A percentile compares a stretch with the other conserved stretches of the same genome.
phyloP scores from a whole-genome alignment of 768 basidiomycete species.

The Leccinum variicolor region DNA sequence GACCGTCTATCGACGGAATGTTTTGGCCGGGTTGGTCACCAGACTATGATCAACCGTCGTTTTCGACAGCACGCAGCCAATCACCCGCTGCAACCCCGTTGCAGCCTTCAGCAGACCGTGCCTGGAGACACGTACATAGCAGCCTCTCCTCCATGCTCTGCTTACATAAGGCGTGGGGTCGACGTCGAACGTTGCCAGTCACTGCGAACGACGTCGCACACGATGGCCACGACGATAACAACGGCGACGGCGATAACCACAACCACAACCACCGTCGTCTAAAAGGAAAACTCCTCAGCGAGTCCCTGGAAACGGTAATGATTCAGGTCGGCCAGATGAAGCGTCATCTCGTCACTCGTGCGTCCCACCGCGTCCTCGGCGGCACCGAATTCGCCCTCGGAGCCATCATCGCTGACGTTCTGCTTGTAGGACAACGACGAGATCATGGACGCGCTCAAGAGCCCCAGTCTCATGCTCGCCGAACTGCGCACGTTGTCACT shows the following conservation, averaged over 20 bases:
- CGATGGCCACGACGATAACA: no score
- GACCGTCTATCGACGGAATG: no score
- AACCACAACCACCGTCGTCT: no score
- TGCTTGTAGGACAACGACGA: constrained; percentile 78
- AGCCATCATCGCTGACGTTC: background rate
- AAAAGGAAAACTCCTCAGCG: constrained; percentile 82
- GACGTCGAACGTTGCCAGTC: no score
- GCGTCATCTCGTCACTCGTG: constrained; percentile 85
- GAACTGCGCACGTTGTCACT: constrained; percentile 92
- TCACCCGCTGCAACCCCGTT: constrained; percentile 67
- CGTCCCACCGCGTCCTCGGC: constrained; percentile 23
- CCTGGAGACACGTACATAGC: constrained; percentile 2
- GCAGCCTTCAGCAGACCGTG: background rate
- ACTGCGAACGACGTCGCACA: no score
- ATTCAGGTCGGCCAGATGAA: constrained; percentile 95
- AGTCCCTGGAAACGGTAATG: constrained; percentile 82
- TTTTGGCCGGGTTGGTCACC: no score
- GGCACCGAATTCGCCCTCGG: background rate
- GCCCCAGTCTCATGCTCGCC: constrained; percentile 94
- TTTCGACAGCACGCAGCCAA: constrained; percentile 60
- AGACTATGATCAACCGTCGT: constrained; percentile 38
- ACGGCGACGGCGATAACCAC: no score
- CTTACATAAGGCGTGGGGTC: no score
- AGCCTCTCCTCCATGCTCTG: no score
- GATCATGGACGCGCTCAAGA: constrained; percentile 98